Percentiles rank a stretch among this genome's conserved stretches.
These are phyloP conservation scores for Melampsora larici-populina DNA, from an alignment of 1,284 basidiomycete genomes.

Conservation along the genomic window DNA sequence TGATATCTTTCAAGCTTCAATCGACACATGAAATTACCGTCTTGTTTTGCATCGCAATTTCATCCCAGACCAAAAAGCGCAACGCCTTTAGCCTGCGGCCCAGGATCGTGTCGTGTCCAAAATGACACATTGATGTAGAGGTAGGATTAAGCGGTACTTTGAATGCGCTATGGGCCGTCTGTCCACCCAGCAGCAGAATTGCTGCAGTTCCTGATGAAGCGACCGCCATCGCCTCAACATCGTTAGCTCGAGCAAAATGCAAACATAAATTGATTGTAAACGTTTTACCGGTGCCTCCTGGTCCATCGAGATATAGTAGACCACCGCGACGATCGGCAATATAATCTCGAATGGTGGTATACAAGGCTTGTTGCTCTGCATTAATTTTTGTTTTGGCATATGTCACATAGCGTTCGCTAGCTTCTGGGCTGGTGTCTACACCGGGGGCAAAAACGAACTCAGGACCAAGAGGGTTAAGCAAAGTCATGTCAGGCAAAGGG, in stretches of 20 bases:
- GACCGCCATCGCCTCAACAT: neutral
- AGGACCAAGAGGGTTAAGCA: no score
- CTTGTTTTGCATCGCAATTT: neutral
- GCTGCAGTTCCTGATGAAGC: constrained; percentile 9
- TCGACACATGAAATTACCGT: neutral
- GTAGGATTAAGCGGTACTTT: neutral
- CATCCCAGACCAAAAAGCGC: constrained; percentile 19
- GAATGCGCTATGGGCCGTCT: neutral
- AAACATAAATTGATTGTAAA: constrained; percentile 55
- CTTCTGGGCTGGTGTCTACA: no score
- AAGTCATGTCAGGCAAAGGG: no score
- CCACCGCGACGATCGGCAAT: no score
- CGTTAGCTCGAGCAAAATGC: constrained; percentile 46
- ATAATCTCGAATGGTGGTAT: no score
- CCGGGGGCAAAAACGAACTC: no score
- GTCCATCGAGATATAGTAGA: constrained; percentile 59
- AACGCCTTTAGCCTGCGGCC: neutral
- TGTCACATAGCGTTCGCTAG: no score
- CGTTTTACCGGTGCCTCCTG: no score
- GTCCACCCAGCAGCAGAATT: neutral
- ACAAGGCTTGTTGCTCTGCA: no score
- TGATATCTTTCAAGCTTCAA: neutral
- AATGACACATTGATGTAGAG: neutral
- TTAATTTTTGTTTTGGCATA: no score
- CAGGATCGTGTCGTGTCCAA: neutral